Evolutionary conservation across 306 rosid genomes (phyloP).

Genomic region (Styphnolobium japonicum): DNA sequence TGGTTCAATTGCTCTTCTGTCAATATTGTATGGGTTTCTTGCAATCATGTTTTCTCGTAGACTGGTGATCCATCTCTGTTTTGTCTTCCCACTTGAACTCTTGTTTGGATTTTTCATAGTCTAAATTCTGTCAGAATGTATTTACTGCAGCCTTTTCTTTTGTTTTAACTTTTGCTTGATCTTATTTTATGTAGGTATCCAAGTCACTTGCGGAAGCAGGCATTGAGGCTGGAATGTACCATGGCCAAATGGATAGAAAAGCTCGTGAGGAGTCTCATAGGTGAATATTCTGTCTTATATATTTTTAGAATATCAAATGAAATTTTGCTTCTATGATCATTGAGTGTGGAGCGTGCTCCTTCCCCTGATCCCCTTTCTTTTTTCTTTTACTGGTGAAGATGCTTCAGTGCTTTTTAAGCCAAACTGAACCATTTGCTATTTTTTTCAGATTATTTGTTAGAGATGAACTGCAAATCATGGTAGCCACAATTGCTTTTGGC

Average conservation of each 20-base stretch:
- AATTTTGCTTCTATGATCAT: slow-evolving; percentile 10
- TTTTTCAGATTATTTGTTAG: slow-evolving; percentile 70
- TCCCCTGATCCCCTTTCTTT: not conserved
- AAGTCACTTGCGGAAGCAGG: slow-evolving; percentile 63
- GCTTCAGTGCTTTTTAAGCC: slow-evolving; percentile 5
- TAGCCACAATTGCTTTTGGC: slow-evolving; percentile 93
- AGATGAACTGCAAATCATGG: slow-evolving; percentile 83
- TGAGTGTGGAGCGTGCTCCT: slow-evolving; percentile 18
- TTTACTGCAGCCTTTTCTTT: slow-evolving; percentile 15
- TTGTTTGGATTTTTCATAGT: not conserved
- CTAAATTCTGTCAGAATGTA: slow-evolving; percentile 12
- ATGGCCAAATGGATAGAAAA: slow-evolving; percentile 71
- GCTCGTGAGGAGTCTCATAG: slow-evolving; percentile 89
- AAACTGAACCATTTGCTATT: slow-evolving; percentile 17
- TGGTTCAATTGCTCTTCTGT: not conserved
- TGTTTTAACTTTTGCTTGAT: slow-evolving; percentile 1
- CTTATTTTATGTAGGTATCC: slow-evolving; percentile 51
- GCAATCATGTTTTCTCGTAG: not conserved
- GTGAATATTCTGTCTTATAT: slow-evolving; percentile 37
- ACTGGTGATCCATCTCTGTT: slow-evolving; percentile 2
- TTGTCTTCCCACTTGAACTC: not conserved
- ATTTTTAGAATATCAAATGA: slow-evolving; percentile 21
- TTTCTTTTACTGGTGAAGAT: slow-evolving; percentile 9
- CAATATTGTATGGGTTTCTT: slow-evolving; percentile 1
- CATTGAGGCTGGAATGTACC: slow-evolving; percentile 69